A percentile compares a stretch with the other conserved stretches of the same genome.
Evolutionary conservation across 495 filamentous ascomycete species (phyloP).

Genomic region (Aspergillus heteromorphus): DNA sequence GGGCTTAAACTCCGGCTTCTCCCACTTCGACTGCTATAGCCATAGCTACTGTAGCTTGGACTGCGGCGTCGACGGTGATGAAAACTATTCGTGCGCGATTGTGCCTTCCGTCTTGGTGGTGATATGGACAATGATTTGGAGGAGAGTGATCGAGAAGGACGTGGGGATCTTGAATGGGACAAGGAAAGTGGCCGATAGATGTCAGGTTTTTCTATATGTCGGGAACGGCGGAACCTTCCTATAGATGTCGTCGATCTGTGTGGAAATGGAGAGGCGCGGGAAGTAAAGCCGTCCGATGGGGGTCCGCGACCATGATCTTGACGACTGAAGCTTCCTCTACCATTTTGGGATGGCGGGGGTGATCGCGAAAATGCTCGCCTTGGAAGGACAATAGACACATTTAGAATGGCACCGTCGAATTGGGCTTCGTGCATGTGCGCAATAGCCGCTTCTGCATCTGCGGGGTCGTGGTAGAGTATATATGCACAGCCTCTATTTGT

Average conservation of each 20-base stretch:
- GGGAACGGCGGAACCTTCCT: slow-evolving; percentile 33
- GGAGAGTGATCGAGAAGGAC: slow-evolving; percentile 35
- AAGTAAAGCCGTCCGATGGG: slow-evolving; percentile 22
- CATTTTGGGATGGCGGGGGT: slow-evolving; percentile 34
- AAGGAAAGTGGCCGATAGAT: slow-evolving; percentile 44
- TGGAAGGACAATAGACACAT: slow-evolving; percentile 90
- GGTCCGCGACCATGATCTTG: slow-evolving; percentile 30
- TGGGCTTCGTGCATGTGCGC: slow-evolving; percentile 98
- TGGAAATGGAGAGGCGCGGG: slow-evolving; percentile 21
- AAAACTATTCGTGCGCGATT: slow-evolving; percentile 25
- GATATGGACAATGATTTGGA: slow-evolving; percentile 26
- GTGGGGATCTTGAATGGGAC: slow-evolving; percentile 42
- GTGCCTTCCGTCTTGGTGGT: slow-evolving; percentile 27
- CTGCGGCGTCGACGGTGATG: slow-evolving; percentile 42
- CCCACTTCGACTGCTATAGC: slow-evolving; percentile 41
- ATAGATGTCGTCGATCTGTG: slow-evolving; percentile 30
- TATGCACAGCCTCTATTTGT: slow-evolving; percentile 94
- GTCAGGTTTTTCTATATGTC: slow-evolving; percentile 42
- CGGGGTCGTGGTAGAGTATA: slow-evolving; percentile 72
- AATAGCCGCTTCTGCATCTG: slow-evolving; percentile 83
- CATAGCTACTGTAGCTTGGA: slow-evolving; percentile 52
- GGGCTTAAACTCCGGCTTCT: slow-evolving; percentile 40
- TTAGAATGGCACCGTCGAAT: slow-evolving; percentile 80
- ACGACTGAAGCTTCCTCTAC: slow-evolving; percentile 26
- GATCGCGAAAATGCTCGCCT: slow-evolving; percentile 58